A percentile compares a stretch with the other conserved stretches of the same genome.
Evolutionary conservation across 768 basidiomycete species (phyloP).

Genomic region (Gautieria morchelliformis): DNA sequence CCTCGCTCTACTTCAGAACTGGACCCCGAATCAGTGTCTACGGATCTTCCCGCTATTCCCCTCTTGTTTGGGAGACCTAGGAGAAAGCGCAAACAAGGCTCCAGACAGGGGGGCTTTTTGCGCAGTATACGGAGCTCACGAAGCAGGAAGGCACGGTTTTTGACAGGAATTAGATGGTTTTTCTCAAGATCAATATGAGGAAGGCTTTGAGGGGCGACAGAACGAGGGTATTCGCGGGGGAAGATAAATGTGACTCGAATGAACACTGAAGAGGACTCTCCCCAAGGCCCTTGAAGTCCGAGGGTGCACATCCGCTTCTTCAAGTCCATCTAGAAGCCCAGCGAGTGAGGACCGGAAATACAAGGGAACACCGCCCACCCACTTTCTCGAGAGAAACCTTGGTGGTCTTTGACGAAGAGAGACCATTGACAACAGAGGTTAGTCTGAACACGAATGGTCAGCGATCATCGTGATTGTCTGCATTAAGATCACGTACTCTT

Average conservation of each 20-base stretch:
- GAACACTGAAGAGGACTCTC: slow-evolving; percentile 74
- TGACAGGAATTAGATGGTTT: slow-evolving; percentile 68
- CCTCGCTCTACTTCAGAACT: slow-evolving; percentile 41
- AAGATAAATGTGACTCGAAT: slow-evolving; percentile 86
- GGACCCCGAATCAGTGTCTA: slow-evolving; percentile 44
- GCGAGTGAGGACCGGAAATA: not conserved
- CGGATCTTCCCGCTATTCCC: slow-evolving; percentile 25
- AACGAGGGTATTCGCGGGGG: slow-evolving; percentile 70
- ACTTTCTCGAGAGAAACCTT: slow-evolving; percentile 79
- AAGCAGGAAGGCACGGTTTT: slow-evolving; percentile 69
- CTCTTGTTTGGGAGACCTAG: slow-evolving; percentile 56
- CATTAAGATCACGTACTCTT: slow-evolving; percentile 46
- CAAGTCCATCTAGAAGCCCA: slow-evolving; percentile 24
- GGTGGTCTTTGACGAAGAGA: slow-evolving; percentile 42
- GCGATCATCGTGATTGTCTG: not conserved
- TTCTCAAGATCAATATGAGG: slow-evolving; percentile 78
- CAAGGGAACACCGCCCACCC: slow-evolving; percentile 1
- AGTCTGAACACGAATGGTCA: slow-evolving; percentile 37
- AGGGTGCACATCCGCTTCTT: slow-evolving; percentile 66
- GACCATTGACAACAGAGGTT: slow-evolving; percentile 58
- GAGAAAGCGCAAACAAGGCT: slow-evolving; percentile 74
- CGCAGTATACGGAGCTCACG: slow-evolving; percentile 70
- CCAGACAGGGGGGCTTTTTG: slow-evolving; percentile 71
- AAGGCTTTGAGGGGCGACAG: slow-evolving; percentile 48
- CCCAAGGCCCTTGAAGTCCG: slow-evolving; percentile 86